A percentile compares a stretch with the other conserved stretches of the same genome.
phyloP scores from a whole-genome alignment of 1,139 yeast species.

The Pichia sp. region DNA sequence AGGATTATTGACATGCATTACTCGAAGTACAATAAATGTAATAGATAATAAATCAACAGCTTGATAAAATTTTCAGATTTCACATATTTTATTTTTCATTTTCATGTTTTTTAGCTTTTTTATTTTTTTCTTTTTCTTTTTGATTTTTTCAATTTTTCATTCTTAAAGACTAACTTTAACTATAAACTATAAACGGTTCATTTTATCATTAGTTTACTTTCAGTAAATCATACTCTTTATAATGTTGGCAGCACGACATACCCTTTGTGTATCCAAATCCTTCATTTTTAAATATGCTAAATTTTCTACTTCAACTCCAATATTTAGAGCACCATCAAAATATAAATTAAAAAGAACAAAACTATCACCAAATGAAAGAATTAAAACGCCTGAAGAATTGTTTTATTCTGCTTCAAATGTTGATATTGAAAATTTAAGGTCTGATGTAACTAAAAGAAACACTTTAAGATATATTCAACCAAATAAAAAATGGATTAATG shows the following conservation, averaged over 20 bases:
- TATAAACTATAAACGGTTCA: neutral
- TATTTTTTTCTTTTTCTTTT: neutral
- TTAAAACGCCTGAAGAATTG: slow-evolving; percentile 29
- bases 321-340: slow-evolving; percentile 8
- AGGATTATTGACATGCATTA: too few relatives aligned
- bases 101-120: too few relatives aligned
- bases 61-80: too few relatives aligned
- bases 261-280: neutral
- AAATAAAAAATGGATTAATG: slow-evolving; percentile 25
- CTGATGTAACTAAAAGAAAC: slow-evolving; percentile 20
- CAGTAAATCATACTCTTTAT: neutral
- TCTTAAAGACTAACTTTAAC: neutral
- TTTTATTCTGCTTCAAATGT: slow-evolving; percentile 22
- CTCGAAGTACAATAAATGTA: too few relatives aligned
- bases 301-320: slow-evolving; percentile 7
- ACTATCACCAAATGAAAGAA: slow-evolving; percentile 10
- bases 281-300: neutral
- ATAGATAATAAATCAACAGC: too few relatives aligned
- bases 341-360: slow-evolving; percentile 10
- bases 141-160: neutral
- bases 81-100: too few relatives aligned
- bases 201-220: neutral
- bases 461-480: slow-evolving; percentile 24
- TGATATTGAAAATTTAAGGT: slow-evolving; percentile 23
- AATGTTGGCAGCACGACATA: neutral